These are phyloP conservation scores for Mycena rosella DNA, from an alignment of 768 basidiomycete genomes.

Conservation along the genomic window DNA sequence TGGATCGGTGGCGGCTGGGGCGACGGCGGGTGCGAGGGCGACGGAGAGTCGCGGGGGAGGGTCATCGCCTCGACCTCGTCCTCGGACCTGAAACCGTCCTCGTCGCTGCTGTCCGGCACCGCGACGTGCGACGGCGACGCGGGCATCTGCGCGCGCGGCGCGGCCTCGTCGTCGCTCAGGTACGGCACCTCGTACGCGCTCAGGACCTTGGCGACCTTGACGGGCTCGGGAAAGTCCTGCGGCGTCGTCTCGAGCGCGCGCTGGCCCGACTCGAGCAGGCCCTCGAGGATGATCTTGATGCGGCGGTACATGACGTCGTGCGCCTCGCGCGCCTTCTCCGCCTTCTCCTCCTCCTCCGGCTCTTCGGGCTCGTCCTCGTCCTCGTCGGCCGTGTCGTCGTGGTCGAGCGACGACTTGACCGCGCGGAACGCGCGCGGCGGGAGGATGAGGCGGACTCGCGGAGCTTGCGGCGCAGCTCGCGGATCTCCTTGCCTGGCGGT, in stretches of 20 bases:
- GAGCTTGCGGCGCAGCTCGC: conserved; percentile 84
- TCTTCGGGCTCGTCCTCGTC: conserved; percentile 64
- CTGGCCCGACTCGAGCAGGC: conserved; percentile 68
- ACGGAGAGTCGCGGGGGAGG: conserved; percentile 42
- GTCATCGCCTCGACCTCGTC: conserved; percentile 59
- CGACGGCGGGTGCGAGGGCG: conserved; percentile 40
- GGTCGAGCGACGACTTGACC: conserved; percentile 63
- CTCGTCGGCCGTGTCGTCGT: conserved; percentile 58
- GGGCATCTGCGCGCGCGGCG: conserved; percentile 27
- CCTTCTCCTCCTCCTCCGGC: conserved; percentile 57
- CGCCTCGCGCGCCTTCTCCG: conserved; percentile 46
- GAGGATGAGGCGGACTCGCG: conserved; percentile 86
- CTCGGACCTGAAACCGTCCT: conserved; percentile 45
- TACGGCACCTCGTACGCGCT: conserved; percentile 73
- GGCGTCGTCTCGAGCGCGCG: conserved; percentile 71
- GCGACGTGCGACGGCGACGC: conserved; percentile 40
- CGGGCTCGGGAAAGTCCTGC: conserved; percentile 62
- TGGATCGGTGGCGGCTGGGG: conserved; percentile 54
- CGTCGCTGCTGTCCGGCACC: conserved; percentile 38
- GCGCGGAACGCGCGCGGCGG: conserved; percentile 74
- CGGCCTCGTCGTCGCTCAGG: conserved; percentile 46
- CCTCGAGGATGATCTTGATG: conserved; percentile 73
- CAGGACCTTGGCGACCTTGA: conserved; percentile 74
- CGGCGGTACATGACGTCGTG: conserved; percentile 73
- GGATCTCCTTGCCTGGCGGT: conserved; percentile 86